Evolutionary conservation across 1,284 basidiomycete species (phyloP).

Genomic region (Taiwanofungus camphoratus): DNA sequence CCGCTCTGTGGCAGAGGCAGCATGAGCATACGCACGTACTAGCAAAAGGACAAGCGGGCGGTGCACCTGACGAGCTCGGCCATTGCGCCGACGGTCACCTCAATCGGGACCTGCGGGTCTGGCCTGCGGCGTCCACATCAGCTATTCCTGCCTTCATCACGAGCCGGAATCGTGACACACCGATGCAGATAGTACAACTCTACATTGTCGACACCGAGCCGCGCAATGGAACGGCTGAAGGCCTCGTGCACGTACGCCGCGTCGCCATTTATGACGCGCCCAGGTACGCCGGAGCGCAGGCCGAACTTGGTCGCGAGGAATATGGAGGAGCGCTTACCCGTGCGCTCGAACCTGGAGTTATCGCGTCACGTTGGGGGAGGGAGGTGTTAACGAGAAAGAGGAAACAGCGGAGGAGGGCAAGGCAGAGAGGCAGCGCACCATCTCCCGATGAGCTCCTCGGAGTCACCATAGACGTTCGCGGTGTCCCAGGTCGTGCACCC

Average conservation of each 20-base stretch:
- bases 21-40: neutral
- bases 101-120: neutral
- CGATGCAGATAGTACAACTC: constrained; percentile 42
- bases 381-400: too few relatives aligned
- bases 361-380: neutral
- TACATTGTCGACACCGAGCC: constrained; percentile 37
- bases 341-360: constrained; percentile 30
- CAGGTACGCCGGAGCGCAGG: constrained; percentile 15
- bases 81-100: constrained; percentile 40
- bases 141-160: too few relatives aligned
- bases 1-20: constrained; percentile 31
- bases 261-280: constrained; percentile 22
- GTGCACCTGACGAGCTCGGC: constrained; percentile 48
- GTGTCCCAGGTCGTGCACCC: too few relatives aligned
- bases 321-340: constrained; percentile 34
- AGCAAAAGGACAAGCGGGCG: neutral
- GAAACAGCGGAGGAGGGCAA: too few relatives aligned
- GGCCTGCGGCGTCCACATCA: too few relatives aligned
- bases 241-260: constrained; percentile 31
- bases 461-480: too few relatives aligned
- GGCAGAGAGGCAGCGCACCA: too few relatives aligned
- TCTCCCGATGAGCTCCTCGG: too few relatives aligned
- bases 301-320: constrained; percentile 51
- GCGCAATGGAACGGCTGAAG: constrained; percentile 30
- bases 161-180: too few relatives aligned